Percentiles rank a stretch among this genome's conserved stretches.
phyloP scores from a whole-genome alignment of 2,329 filamentous ascomycete species.

The Escovopsis weberi region DNA sequence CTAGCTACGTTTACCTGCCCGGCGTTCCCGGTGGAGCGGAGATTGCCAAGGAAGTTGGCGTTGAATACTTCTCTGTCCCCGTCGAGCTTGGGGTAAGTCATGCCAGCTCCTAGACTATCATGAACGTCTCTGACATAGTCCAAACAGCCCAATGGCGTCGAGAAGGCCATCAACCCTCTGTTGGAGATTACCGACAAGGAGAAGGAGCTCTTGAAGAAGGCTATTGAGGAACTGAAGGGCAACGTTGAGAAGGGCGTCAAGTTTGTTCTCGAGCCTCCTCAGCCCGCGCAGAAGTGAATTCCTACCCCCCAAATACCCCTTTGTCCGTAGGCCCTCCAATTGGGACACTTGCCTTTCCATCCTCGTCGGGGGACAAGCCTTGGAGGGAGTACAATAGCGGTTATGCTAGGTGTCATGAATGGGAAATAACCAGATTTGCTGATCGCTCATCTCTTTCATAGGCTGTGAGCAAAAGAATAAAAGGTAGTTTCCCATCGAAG shows the following conservation, averaged over 20 bases:
- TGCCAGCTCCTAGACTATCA: neutral
- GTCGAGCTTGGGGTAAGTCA: constrained; percentile 82
- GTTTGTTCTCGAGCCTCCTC: constrained; percentile 76
- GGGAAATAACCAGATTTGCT: constrained; percentile 18
- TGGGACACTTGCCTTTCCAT: constrained; percentile 11
- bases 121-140: too few species aligned
- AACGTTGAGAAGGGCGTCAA: constrained; percentile 91
- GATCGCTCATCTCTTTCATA: constrained; percentile 20
- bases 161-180: constrained; percentile 74
- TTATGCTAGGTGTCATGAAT: constrained; percentile 23
- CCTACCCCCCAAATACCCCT: constrained; percentile 12
- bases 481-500: constrained; percentile 6
- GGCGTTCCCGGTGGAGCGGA: constrained; percentile 79
- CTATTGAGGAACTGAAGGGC: constrained; percentile 65
- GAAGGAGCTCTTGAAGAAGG: constrained; percentile 69
- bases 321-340: constrained; percentile 14
- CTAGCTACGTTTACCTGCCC: constrained; percentile 88
- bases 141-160: constrained; percentile 59
- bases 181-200: constrained; percentile 68
- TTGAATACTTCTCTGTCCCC: constrained; percentile 92
- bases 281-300: constrained; percentile 53
- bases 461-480: constrained; percentile 17
- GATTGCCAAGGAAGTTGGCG: constrained; percentile 68
- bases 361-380: too few species aligned
- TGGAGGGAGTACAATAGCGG: constrained; percentile 16